Percentiles rank a stretch among this genome's conserved stretches.
Conservation (phyloP, 495 filamentous ascomycete species). For the Evernia prunastri region DNA sequence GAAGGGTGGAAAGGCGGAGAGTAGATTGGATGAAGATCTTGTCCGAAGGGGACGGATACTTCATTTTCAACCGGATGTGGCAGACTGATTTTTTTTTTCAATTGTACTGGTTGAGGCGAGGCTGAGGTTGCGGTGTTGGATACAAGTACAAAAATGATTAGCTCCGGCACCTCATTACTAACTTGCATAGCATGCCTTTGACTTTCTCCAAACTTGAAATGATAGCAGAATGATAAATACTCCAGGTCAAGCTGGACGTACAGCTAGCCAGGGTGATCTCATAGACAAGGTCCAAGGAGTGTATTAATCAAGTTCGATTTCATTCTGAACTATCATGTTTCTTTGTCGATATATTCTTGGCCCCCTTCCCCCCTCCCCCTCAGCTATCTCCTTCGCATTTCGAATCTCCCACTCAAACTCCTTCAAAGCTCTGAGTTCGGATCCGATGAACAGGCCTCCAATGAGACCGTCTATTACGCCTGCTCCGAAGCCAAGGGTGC, state of each 20-base stretch:
- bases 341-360: neutral
- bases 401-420: conserved; percentile 94
- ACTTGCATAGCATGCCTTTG: neutral
- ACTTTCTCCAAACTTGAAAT: neutral
- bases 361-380: conserved; percentile 1
- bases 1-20: conserved; percentile 34
- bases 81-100: conserved; percentile 54
- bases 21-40: conserved; percentile 64
- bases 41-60: conserved; percentile 37
- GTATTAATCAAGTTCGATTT: neutral
- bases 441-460: conserved; percentile 75
- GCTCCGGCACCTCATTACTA: neutral
- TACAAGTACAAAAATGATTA: conserved; percentile 24
- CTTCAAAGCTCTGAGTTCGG: conserved; percentile 74
- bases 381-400: conserved; percentile 48
- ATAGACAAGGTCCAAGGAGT: neutral
- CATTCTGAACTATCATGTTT: neutral
- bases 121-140: conserved; percentile 64
- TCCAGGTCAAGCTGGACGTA: neutral
- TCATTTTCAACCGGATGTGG: conserved; percentile 35
- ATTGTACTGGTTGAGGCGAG: conserved; percentile 58
- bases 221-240: neutral
- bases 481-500: conserved; percentile 64
- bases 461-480: conserved; percentile 81
- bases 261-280: neutral